A percentile compares a stretch with the other conserved stretches of the same genome.
Conservation (phyloP, 1,139 yeast species). For the Suhomyces terraborum region DNA sequence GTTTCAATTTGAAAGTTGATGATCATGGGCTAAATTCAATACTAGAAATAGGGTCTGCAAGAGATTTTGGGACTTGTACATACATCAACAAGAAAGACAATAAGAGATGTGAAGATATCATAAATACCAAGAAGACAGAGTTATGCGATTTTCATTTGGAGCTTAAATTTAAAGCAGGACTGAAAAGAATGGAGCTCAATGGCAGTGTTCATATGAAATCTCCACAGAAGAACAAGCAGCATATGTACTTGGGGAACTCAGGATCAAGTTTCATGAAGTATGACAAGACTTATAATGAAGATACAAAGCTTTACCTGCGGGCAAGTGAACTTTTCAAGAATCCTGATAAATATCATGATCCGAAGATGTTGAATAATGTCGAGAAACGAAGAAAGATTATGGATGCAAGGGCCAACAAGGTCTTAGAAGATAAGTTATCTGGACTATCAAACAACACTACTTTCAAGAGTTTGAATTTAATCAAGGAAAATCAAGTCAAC, state of each 20-base stretch:
- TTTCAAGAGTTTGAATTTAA: conserved; percentile 20
- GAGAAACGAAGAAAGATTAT: conserved; percentile 35
- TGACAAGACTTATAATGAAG: conserved; percentile 28
- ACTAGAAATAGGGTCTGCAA: conserved; percentile 72
- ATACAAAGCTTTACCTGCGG: conserved; percentile 24
- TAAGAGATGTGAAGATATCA: conserved; percentile 60
- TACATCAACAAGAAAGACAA: conserved; percentile 39
- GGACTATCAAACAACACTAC: conserved; percentile 20
- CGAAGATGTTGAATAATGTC: conserved; percentile 43
- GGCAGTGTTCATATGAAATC: conserved; percentile 54
- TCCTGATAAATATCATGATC: conserved; percentile 47
- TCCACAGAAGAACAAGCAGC: conserved; percentile 31
- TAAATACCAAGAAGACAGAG: conserved; percentile 53
- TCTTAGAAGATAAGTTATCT: conserved; percentile 33
- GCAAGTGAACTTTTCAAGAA: conserved; percentile 35
- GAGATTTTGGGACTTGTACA: conserved; percentile 70
- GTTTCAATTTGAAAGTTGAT: conserved; percentile 64
- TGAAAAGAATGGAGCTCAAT: conserved; percentile 73
- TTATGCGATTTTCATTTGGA: conserved; percentile 78
- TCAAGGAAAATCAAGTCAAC: conserved; percentile 23
- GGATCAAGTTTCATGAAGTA: conserved; percentile 13
- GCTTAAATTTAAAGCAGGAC: conserved; percentile 51
- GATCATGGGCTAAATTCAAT: conserved; percentile 52
- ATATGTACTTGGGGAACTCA: conserved; percentile 22
- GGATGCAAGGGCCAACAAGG: conserved; percentile 37